Evolutionary conservation across 805 yeast species (phyloP).

Genomic region (Lachancea nothofagi): DNA sequence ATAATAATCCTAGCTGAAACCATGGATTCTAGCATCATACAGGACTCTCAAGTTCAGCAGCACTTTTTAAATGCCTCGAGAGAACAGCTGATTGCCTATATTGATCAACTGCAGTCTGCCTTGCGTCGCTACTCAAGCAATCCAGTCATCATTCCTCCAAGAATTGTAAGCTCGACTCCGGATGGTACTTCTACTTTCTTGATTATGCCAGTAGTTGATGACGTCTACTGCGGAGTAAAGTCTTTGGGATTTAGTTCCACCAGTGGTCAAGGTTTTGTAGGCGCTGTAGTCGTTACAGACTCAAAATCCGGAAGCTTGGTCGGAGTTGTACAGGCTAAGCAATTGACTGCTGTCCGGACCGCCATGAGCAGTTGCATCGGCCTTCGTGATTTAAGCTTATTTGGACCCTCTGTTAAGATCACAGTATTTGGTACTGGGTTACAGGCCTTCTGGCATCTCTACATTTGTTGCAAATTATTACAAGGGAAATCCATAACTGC

Average conservation of each 20-base stretch:
- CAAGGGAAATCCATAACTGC: slow-evolving; percentile 32
- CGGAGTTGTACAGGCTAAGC: slow-evolving; percentile 53
- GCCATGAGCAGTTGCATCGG: slow-evolving; percentile 53
- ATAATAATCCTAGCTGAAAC: too few relatives aligned
- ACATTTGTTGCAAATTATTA: slow-evolving; percentile 9
- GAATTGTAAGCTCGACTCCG: slow-evolving; percentile 43
- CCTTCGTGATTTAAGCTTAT: slow-evolving; percentile 22
- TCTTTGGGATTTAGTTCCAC: slow-evolving; percentile 43
- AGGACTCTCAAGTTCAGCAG: slow-evolving; percentile 3
- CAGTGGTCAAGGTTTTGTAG: slow-evolving; percentile 54
- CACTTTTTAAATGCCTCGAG: slow-evolving; percentile 3
- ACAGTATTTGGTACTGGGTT: slow-evolving; percentile 56
- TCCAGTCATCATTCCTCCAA: slow-evolving; percentile 47
- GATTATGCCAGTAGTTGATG: slow-evolving; percentile 62
- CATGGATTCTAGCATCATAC: background rate
- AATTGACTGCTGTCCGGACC: slow-evolving; percentile 62
- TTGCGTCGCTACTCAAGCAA: slow-evolving; percentile 39
- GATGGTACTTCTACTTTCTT: slow-evolving; percentile 42
- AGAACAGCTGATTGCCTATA: background rate
- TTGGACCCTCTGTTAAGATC: slow-evolving; percentile 18
- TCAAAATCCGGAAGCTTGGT: slow-evolving; percentile 44
- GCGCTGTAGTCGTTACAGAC: slow-evolving; percentile 48
- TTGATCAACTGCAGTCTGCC: slow-evolving; percentile 25
- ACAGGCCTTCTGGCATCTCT: slow-evolving; percentile 61
- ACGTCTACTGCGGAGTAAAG: slow-evolving; percentile 51